phyloP scores from a whole-genome alignment of 352 stramenopile species.

The Phytophthora pistaciae region DNA sequence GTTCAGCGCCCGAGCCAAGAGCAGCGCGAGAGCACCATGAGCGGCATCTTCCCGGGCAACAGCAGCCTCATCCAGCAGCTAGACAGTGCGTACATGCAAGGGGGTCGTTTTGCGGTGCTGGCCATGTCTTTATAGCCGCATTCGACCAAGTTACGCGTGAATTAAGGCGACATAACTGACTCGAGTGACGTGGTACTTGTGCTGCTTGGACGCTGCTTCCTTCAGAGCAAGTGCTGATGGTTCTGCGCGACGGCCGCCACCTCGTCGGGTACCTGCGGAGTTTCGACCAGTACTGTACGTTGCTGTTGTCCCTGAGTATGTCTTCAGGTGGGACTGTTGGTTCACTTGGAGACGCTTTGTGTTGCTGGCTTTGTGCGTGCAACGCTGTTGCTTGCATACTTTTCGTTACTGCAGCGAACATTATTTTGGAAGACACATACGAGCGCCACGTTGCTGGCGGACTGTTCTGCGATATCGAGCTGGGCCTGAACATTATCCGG shows the following conservation, averaged over 20 bases:
- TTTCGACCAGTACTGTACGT: slow-evolving; percentile 90
- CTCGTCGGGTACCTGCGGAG: slow-evolving; percentile 92
- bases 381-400: slow-evolving; percentile 5
- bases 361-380: slow-evolving; percentile 3
- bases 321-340: too few species aligned
- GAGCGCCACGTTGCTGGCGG: slow-evolving; percentile 88
- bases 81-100: slow-evolving; percentile 64
- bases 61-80: slow-evolving; percentile 87
- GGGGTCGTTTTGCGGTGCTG: background rate
- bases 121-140: slow-evolving; percentile 4
- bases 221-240: slow-evolving; percentile 90
- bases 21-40: slow-evolving; percentile 55
- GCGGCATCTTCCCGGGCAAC: slow-evolving; percentile 79
- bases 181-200: slow-evolving; percentile 1
- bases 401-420: slow-evolving; percentile 84
- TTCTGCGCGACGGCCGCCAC: slow-evolving; percentile 96
- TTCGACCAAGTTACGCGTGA: background rate
- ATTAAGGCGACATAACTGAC: slow-evolving; percentile 8
- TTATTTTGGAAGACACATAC: slow-evolving; percentile 97
- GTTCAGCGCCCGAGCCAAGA: background rate
- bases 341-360: background rate
- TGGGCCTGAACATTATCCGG: slow-evolving; percentile 97
- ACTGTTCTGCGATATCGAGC: slow-evolving; percentile 95
- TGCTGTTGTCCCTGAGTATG: background rate
- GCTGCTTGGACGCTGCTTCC: slow-evolving; percentile 8